phyloP scores from a whole-genome alignment of 1,284 basidiomycete genomes.

The Ustilago shanxiensis region DNA sequence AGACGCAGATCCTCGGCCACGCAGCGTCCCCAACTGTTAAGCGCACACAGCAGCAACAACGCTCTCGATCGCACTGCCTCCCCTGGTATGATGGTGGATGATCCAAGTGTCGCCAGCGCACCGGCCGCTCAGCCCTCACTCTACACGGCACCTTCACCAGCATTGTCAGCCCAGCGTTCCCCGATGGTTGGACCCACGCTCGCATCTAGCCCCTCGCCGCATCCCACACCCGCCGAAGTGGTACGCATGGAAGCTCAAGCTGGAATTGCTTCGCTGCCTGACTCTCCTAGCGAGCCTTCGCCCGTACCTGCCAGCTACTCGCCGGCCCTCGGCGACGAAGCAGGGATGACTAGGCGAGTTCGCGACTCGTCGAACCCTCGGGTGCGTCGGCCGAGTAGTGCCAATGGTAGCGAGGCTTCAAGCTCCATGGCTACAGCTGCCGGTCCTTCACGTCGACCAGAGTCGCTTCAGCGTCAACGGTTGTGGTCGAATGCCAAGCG shows the following conservation, averaged over 20 bases:
- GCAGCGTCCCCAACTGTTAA: slow-evolving; percentile 20
- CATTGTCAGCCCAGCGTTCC: slow-evolving; percentile 10
- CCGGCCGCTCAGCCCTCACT: slow-evolving; percentile 31
- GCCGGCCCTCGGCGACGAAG: slow-evolving; percentile 23
- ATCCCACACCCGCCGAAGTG: slow-evolving; percentile 57
- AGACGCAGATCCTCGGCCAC: slow-evolving; percentile 40
- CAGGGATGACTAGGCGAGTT: not conserved
- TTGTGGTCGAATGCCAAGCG: slow-evolving; percentile 41
- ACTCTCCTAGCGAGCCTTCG: slow-evolving; percentile 53
- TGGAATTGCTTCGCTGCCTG: slow-evolving; percentile 57
- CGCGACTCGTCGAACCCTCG: slow-evolving; percentile 23
- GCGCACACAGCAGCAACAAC: slow-evolving; percentile 43
- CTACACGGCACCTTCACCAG: slow-evolving; percentile 29
- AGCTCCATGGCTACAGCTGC: slow-evolving; percentile 12
- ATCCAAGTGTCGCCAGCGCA: slow-evolving; percentile 34
- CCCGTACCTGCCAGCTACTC: slow-evolving; percentile 38
- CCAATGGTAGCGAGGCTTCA: slow-evolving; percentile 37
- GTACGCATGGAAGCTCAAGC: slow-evolving; percentile 62
- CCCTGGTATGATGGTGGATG: slow-evolving; percentile 36
- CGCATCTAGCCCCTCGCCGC: not conserved
- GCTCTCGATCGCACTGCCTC: slow-evolving; percentile 39
- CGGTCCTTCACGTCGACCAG: slow-evolving; percentile 25
- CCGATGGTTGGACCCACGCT: slow-evolving; percentile 6
- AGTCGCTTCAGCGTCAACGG: slow-evolving; percentile 25
- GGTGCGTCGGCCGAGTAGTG: slow-evolving; percentile 28